Evolutionary conservation across 2,329 filamentous ascomycete species (phyloP).

Genomic region (Onygenales sp.): DNA sequence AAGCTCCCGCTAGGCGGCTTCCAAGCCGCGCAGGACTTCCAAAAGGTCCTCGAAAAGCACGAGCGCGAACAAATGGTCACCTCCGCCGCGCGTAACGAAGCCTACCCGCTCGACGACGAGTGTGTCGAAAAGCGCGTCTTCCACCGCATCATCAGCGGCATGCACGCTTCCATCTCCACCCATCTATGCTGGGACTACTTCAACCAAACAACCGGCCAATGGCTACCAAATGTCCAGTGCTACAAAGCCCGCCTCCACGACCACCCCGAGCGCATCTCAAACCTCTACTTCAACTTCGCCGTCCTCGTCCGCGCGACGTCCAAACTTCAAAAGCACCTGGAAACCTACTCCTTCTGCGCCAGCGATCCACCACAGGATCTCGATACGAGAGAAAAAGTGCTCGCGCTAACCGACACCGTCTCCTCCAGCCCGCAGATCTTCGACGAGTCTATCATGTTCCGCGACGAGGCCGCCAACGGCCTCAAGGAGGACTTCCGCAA

Average conservation of each 20-base stretch:
- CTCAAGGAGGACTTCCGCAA: conserved; percentile 97
- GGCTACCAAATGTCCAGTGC: conserved; percentile 83
- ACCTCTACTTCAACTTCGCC: conserved; percentile 98
- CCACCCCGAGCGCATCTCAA: conserved; percentile 84
- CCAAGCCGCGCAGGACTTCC: conserved; percentile 52
- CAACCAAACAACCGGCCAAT: conserved; percentile 88
- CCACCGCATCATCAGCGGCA: conserved; percentile 86
- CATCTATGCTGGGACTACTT: conserved; percentile 95
- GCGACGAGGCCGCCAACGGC: conserved; percentile 52
- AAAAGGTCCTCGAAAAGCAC: conserved; percentile 46
- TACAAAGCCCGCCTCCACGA: conserved; percentile 78
- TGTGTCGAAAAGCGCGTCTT: conserved; percentile 99
- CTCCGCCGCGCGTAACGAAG: conserved; percentile 30
- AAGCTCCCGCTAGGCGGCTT: conserved; percentile 32
- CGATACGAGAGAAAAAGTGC: conserved; percentile 70
- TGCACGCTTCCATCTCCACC: conserved; percentile 96
- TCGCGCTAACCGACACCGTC: conserved; percentile 62
- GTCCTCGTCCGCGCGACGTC: conserved; percentile 84
- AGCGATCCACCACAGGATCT: conserved; percentile 72
- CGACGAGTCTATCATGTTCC: conserved; percentile 93
- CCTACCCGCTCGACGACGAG: conserved; percentile 74
- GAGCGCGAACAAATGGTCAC: conserved; percentile 42
- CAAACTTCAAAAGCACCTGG: conserved; percentile 75
- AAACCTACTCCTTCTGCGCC: conserved; percentile 82
- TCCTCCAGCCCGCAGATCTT: conserved; percentile 67